These are phyloP conservation scores for Pseudocercospora ulei DNA, from an alignment of 2,329 filamentous ascomycete genomes.

Conservation along the genomic window DNA sequence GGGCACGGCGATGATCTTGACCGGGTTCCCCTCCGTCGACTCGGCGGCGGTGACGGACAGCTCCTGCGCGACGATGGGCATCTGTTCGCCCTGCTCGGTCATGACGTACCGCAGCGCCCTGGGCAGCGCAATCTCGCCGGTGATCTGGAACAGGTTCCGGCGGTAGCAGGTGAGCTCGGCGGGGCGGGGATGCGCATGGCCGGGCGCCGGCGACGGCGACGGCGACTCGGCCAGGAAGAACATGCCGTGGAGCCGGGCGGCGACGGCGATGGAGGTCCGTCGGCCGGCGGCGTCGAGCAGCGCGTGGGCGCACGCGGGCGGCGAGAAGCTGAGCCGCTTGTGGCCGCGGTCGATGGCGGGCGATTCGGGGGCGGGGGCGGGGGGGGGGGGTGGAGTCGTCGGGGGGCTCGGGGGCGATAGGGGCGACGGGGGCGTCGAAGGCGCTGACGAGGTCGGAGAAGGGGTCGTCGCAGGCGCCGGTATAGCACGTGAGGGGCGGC, in stretches of 20 bases:
- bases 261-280: constrained; percentile 55
- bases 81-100: constrained; percentile 72
- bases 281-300: constrained; percentile 58
- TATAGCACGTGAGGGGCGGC: constrained; percentile 30
- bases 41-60: constrained; percentile 86
- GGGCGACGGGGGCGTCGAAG: constrained; percentile 41
- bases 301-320: constrained; percentile 45
- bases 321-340: constrained; percentile 46
- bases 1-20: constrained; percentile 90
- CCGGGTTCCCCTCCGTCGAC: constrained; percentile 82
- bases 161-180: constrained; percentile 92
- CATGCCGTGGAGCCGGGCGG: constrained; percentile 75
- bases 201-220: constrained; percentile 50
- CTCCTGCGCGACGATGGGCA: constrained; percentile 73
- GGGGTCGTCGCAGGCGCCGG: constrained; percentile 42
- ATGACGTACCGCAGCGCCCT: constrained; percentile 68
- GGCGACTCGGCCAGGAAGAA: constrained; percentile 78
- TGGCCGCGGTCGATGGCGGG: constrained; percentile 56
- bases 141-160: constrained; percentile 91
- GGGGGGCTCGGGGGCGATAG: constrained; percentile 34
- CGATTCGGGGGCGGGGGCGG: constrained; percentile 37
- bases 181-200: constrained; percentile 50
- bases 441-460: constrained; percentile 45
- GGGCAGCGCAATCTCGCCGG: constrained; percentile 74
- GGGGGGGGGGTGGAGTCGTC: constrained; percentile 35